phyloP scores from a whole-genome alignment of 495 filamentous ascomycete species.

The Annulohypoxylon moriforme region DNA sequence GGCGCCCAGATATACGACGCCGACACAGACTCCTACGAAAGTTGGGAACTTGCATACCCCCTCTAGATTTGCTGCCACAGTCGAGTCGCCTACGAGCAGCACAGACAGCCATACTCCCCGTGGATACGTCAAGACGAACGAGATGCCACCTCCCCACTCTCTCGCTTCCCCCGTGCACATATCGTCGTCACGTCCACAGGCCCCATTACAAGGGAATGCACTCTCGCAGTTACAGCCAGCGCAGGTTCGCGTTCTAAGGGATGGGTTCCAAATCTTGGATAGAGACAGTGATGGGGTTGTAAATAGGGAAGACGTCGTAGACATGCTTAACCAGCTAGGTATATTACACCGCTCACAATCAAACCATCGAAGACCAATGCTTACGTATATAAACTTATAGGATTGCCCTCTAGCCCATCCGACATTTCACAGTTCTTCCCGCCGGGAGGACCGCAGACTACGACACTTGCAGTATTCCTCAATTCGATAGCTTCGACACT shows the following conservation, averaged over 20 bases:
- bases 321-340: conserved; percentile 84
- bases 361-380: neutral
- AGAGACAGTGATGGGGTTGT: conserved; percentile 81
- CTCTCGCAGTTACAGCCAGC: conserved; percentile 72
- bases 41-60: conserved; percentile 46
- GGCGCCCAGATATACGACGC: conserved; percentile 60
- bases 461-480: conserved; percentile 86
- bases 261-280: conserved; percentile 89
- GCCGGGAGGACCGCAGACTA: conserved; percentile 68
- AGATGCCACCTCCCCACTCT: conserved; percentile 54
- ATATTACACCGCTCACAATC: conserved; percentile 12
- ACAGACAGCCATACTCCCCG: conserved; percentile 56
- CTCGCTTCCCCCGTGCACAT: conserved; percentile 58
- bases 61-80: conserved; percentile 53
- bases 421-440: conserved; percentile 82
- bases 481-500: conserved; percentile 78
- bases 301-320: conserved; percentile 78
- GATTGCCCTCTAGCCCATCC: conserved; percentile 63
- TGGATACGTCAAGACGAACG: conserved; percentile 47
- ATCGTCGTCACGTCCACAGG: conserved; percentile 47
- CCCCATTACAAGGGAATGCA: conserved; percentile 59
- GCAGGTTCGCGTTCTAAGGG: conserved; percentile 79
- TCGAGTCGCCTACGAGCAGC: conserved; percentile 43
- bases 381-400: conserved; percentile 43
- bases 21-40: conserved; percentile 59